These are phyloP conservation scores for Backusella australiensis DNA, from an alignment of 192 early-diverging fungal species.

Conservation along the genomic window DNA sequence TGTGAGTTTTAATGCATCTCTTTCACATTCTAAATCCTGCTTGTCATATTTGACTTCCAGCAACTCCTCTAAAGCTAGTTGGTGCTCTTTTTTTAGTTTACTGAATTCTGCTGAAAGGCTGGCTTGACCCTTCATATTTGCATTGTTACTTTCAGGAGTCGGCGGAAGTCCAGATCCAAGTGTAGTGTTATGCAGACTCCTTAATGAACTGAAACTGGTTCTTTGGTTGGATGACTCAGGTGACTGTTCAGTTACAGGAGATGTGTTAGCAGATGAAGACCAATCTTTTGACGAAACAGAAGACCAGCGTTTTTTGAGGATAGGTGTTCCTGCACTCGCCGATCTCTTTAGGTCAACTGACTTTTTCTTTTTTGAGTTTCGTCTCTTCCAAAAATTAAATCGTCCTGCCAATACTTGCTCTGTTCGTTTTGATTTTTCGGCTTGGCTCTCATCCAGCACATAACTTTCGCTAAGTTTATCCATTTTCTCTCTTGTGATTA, in stretches of 20 bases:
- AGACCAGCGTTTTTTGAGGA: constrained; percentile 15
- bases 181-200: background rate
- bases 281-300: constrained; percentile 11
- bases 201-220: constrained; percentile 1
- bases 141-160: background rate
- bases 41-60: constrained; percentile 54
- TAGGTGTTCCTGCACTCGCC: background rate
- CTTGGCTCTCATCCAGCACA: constrained; percentile 32
- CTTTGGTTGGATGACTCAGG: background rate
- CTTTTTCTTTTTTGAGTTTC: background rate
- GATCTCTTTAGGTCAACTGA: constrained; percentile 9
- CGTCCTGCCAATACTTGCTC: constrained; percentile 49
- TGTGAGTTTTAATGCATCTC: constrained; percentile 53
- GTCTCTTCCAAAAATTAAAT: constrained; percentile 40
- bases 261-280: background rate
- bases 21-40: constrained; percentile 43
- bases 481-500: constrained; percentile 68
- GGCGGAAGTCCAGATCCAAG: background rate
- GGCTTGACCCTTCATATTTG: background rate
- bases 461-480: constrained; percentile 66
- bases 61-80: constrained; percentile 16
- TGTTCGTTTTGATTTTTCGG: constrained; percentile 50
- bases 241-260: background rate
- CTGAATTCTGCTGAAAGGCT: background rate
- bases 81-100: background rate